phyloP scores from a whole-genome alignment of 768 basidiomycete species.

The Boletus vinaceobasis region DNA sequence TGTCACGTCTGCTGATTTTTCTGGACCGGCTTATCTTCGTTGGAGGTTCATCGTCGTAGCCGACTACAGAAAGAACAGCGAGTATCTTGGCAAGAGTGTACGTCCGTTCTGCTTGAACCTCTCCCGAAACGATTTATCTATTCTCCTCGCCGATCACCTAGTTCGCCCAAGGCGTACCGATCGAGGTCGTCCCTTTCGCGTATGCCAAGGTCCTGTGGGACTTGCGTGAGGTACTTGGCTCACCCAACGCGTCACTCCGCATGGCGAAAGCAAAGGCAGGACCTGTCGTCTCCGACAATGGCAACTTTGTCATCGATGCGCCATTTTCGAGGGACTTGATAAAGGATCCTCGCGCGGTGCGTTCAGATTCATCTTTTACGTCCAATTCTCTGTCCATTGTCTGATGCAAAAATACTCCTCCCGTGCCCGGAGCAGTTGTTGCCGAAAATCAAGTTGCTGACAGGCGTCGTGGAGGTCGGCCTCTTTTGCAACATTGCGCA shows the following conservation, averaged over 20 bases:
- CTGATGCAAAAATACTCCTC: neutral
- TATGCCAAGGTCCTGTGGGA: constrained; percentile 83
- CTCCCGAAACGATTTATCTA: fast-evolving
- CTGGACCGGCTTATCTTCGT: constrained; percentile 52
- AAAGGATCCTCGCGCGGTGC: constrained; percentile 60
- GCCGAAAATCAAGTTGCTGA: constrained; percentile 84
- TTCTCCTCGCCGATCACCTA: constrained; percentile 26
- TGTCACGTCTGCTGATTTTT: neutral
- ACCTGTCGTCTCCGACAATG: constrained; percentile 95
- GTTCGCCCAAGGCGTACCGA: constrained; percentile 88
- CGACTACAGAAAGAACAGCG: constrained; percentile 92
- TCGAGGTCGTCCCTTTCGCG: constrained; percentile 96
- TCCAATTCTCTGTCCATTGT: neutral
- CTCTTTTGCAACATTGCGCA: constrained; percentile 91
- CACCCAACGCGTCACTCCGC: constrained; percentile 71
- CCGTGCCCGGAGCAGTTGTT: constrained; percentile 51
- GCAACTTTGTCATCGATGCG: constrained; percentile 97
- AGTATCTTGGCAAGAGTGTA: constrained; percentile 78
- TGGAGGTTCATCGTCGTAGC: constrained; percentile 76
- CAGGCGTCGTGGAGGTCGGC: constrained; percentile 98
- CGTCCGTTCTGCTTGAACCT: constrained; percentile 27
- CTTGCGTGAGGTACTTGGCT: constrained; percentile 56
- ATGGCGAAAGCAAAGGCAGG: constrained; percentile 96
- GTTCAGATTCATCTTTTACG: neutral
- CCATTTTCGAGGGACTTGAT: constrained; percentile 75